Conservation (phyloP, 2,329 filamentous ascomycete species). For the Xenosphaeropsis pyriputrescens region DNA sequence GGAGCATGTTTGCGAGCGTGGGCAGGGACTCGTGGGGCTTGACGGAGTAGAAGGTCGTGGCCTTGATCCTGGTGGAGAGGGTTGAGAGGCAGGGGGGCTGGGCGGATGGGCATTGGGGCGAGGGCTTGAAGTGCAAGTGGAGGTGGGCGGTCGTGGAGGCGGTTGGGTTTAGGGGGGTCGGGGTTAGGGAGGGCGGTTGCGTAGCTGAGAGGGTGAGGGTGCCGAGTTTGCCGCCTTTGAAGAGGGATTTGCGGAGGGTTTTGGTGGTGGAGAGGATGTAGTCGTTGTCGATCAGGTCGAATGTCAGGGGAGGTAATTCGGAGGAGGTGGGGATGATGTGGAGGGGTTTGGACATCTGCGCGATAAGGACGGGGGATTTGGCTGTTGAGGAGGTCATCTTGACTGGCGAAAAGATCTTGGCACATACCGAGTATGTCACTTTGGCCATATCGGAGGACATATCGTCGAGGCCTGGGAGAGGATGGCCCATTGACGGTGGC, state of each 20-base stretch:
- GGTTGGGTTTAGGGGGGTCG: constrained; percentile 9
- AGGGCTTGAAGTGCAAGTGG: constrained; percentile 16
- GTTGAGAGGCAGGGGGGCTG: constrained; percentile 16
- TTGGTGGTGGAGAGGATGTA: constrained; percentile 15
- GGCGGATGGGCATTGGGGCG: constrained; percentile 6
- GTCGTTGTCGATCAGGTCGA: constrained; percentile 7
- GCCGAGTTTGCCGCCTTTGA: constrained; percentile 18
- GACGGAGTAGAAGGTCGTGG: constrained; percentile 12
- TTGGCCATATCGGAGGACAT: constrained; percentile 16
- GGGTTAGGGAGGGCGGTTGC: constrained; percentile 15
- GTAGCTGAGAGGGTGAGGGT: constrained; percentile 15
- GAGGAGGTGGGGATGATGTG: constrained; percentile 12
- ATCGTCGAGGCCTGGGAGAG: constrained; percentile 9
- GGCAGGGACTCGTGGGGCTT: constrained; percentile 9
- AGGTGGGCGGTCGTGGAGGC: constrained; percentile 13
- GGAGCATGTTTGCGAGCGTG: constrained; percentile 5
- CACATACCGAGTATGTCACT: constrained; percentile 14
- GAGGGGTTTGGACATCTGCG: constrained; percentile 11
- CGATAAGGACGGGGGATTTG: constrained; percentile 5
- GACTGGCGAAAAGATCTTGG: constrained; percentile 8
- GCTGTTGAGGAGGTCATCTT: constrained; percentile 2
- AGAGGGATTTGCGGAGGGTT: constrained; percentile 15
- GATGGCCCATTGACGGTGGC: constrained; percentile 14
- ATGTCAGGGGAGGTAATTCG: constrained; percentile 16
- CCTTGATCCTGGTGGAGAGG: constrained; percentile 15